These are phyloP conservation scores for Fraxinus paxiana DNA, from an alignment of 305 asterid species.

Conservation along the genomic window DNA sequence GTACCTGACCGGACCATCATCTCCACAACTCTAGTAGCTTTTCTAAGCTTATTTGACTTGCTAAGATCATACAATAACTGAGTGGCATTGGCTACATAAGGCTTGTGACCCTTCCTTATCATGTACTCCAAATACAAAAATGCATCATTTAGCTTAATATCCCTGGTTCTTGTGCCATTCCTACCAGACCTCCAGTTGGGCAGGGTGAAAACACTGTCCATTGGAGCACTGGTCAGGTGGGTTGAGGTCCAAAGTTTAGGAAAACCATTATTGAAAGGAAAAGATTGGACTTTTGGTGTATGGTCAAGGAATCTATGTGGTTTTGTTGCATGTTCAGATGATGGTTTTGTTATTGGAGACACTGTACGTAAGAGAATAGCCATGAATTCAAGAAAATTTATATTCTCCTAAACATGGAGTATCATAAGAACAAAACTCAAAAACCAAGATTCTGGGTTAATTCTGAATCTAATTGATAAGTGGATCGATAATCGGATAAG, in stretches of 20 bases:
- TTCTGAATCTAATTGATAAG: neutral
- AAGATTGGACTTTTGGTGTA: slow-evolving; percentile 39
- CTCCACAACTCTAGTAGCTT: slow-evolving; percentile 80
- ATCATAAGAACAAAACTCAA: neutral
- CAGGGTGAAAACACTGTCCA: slow-evolving; percentile 48
- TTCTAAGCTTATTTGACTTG: slow-evolving; percentile 52
- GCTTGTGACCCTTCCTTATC: slow-evolving; percentile 63
- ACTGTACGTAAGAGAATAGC: slow-evolving; percentile 45
- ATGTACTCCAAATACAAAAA: slow-evolving; percentile 67
- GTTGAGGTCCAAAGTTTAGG: slow-evolving; percentile 44
- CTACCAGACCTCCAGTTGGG: slow-evolving; percentile 74
- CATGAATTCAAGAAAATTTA: slow-evolving; percentile 25
- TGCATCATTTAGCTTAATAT: slow-evolving; percentile 60
- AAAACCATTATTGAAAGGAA: slow-evolving; percentile 33
- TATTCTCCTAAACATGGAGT: neutral
- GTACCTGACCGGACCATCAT: slow-evolving; percentile 62
- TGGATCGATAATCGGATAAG: neutral
- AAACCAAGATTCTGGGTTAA: neutral
- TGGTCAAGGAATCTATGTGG: slow-evolving; percentile 34
- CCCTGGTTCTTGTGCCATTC: slow-evolving; percentile 51
- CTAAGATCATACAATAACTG: slow-evolving; percentile 76
- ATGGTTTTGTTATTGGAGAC: slow-evolving; percentile 39
- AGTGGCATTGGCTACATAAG: slow-evolving; percentile 62
- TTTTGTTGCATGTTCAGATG: slow-evolving; percentile 34
- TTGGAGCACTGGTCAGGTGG: slow-evolving; percentile 35